Evolutionary conservation across 495 filamentous ascomycete genomes (phyloP).

Genomic region (Penicillium roqueforti): DNA sequence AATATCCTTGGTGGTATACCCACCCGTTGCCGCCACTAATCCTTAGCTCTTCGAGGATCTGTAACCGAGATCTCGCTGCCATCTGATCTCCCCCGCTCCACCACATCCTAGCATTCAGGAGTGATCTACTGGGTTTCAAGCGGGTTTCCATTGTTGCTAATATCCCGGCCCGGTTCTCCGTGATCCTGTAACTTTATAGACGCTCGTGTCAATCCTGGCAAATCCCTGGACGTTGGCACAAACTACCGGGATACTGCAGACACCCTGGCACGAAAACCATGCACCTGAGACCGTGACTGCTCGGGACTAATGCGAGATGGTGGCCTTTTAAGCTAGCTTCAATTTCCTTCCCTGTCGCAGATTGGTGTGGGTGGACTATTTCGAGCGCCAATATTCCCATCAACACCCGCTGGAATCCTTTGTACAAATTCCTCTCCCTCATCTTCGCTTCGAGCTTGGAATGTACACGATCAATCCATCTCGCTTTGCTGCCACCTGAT

Average conservation of each 20-base stretch:
- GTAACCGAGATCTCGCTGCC: constrained; percentile 1
- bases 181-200: constrained; percentile 10
- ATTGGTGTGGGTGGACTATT: constrained; percentile 8
- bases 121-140: neutral
- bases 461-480: neutral
- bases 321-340: constrained; percentile 24
- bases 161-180: constrained; percentile 17
- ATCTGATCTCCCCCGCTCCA: constrained; percentile 2
- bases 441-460: neutral
- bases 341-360: constrained; percentile 21
- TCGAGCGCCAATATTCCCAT: constrained; percentile 3
- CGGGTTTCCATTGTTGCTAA: neutral
- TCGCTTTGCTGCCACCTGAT: neutral
- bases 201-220: constrained; percentile 4
- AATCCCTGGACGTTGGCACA: constrained; percentile 20
- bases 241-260: constrained; percentile 32
- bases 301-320: constrained; percentile 31
- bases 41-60: neutral
- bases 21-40: neutral
- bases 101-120: neutral
- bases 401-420: neutral
- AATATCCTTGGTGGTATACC: neutral
- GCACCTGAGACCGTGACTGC: constrained; percentile 25
- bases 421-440: neutral
- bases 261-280: constrained; percentile 33